A percentile compares a stretch with the other conserved stretches of the same genome.
Evolutionary conservation across 108 stramenopile species (phyloP).

Genomic region (Nannochloropsis gaditana): DNA sequence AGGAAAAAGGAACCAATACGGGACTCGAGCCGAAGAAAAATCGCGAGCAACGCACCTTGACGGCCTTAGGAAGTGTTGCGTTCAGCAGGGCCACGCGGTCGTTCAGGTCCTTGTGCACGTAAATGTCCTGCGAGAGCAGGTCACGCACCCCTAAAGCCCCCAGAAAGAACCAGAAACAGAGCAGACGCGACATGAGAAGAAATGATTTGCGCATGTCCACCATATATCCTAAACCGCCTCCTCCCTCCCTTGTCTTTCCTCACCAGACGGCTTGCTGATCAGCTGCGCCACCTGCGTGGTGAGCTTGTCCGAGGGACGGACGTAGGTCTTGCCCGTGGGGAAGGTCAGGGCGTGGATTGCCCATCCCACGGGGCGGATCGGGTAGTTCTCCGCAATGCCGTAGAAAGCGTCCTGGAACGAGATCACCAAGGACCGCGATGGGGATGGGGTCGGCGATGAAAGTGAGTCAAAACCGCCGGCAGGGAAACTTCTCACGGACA

Average conservation of each 20-base stretch:
- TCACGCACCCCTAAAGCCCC: slow-evolving; percentile 57
- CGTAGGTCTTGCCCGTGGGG: slow-evolving; percentile 67
- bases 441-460: neutral
- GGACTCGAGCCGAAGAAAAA: too few species aligned
- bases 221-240: slow-evolving; percentile 62
- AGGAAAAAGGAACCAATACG: too few species aligned
- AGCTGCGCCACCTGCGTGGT: slow-evolving; percentile 86
- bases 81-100: slow-evolving; percentile 49
- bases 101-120: slow-evolving; percentile 41
- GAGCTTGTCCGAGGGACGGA: slow-evolving; percentile 70
- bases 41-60: neutral
- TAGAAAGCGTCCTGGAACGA: slow-evolving; percentile 70
- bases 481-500: too few species aligned
- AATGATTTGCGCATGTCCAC: slow-evolving; percentile 24
- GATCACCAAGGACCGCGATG: neutral
- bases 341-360: slow-evolving; percentile 46
- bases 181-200: neutral
- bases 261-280: slow-evolving; percentile 61
- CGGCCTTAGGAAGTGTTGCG: slow-evolving; percentile 48
- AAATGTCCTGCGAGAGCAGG: slow-evolving; percentile 41
- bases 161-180: neutral
- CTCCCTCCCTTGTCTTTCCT: neutral
- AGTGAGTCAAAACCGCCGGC: too few species aligned
- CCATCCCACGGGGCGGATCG: slow-evolving; percentile 47
- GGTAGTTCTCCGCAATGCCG: slow-evolving; percentile 90